These are phyloP conservation scores for Mantamonas sphyraenae DNA, from an alignment of 78 protist genomes.

Conservation along the genomic window DNA sequence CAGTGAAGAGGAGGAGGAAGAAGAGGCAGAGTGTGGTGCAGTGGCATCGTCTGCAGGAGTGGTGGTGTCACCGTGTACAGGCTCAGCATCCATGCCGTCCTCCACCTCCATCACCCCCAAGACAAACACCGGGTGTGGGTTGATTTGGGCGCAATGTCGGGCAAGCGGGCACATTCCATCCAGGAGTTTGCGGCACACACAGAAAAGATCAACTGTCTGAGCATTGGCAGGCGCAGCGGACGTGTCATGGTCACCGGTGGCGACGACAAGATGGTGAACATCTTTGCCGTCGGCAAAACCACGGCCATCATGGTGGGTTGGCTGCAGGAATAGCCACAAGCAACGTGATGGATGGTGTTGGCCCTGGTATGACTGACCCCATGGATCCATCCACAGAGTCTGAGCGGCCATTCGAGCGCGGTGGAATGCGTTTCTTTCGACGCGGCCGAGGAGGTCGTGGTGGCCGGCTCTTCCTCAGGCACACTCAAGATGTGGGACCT, in stretches of 20 bases:
- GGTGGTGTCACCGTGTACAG: too few species aligned
- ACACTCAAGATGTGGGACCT: constrained; percentile 54
- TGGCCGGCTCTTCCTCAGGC: constrained; percentile 41
- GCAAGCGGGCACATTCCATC: too few species aligned
- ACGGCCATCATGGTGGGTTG: constrained; percentile 1
- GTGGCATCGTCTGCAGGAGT: too few species aligned
- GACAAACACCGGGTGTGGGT: too few species aligned
- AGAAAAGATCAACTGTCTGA: neutral
- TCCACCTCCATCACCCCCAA: too few species aligned
- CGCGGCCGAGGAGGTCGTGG: neutral
- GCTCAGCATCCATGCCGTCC: too few species aligned
- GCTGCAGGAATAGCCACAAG: too few species aligned
- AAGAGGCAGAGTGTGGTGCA: too few species aligned
- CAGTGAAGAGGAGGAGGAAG: too few species aligned
- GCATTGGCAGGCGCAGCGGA: constrained; percentile 9
- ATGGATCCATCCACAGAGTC: neutral
- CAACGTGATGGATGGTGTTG: too few species aligned
- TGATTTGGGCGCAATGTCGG: too few species aligned
- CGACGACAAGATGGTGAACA: constrained; percentile 34
- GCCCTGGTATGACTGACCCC: too few species aligned
- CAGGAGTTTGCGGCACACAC: constrained; percentile 35
- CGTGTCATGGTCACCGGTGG: constrained; percentile 34
- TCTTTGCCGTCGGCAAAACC: constrained; percentile 18
- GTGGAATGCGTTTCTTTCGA: constrained; percentile 19
- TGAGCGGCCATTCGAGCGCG: constrained; percentile 17